Evolutionary conservation across 257 asterid genomes (phyloP), one percentile per base, ranked within the genome.

Genomic region (Lycium barbarum): DNA sequence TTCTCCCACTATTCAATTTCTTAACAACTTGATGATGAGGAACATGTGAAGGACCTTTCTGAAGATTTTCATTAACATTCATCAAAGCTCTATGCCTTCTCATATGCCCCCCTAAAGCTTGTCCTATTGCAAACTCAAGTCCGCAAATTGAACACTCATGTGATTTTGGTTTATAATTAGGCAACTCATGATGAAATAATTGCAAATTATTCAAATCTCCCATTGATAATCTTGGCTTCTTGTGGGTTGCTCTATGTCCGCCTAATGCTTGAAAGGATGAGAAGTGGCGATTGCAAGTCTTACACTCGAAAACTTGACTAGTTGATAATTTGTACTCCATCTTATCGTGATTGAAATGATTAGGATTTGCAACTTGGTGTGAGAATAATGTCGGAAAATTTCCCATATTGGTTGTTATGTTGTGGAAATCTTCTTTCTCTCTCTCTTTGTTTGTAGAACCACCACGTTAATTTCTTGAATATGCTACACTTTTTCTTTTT

Each of bases 121-220:
- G 90, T 22, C 90, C 92, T 1, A 84, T 82, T 0, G 90, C 87
- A 47, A 90, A 90, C 13, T 90, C 91, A 8, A 80, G 65, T 1
- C 92, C 92, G 15, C 92, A 90, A 1, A 88, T 62, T 3, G 92
- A 88, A 58, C 92, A 90, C 82, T 86, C 92, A 43, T 90, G 92
- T 0, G 85, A 67, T 68, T 86, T 90, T 0, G 88, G 90, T 33
- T 86, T 88, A 13, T 13, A 1, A 15, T 15, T 55, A 36, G 22
- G 66, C 11, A 12, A 22, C 7, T 35, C 6, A 51, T 51, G 9
- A 70, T 22, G 67, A 26, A 7, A 35, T n/a, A n/a, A 3, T 26
- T 54, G 26, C 45, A 36, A 18, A 45, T 10, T 43, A 17, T 36
- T 43, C 15, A 45, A 3, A 18, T 38, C 51, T 62, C 9, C 40